These are phyloP conservation scores for Verticillium dahliae DNA, from an alignment of 2,329 filamentous ascomycete species.

Conservation along the genomic window DNA sequence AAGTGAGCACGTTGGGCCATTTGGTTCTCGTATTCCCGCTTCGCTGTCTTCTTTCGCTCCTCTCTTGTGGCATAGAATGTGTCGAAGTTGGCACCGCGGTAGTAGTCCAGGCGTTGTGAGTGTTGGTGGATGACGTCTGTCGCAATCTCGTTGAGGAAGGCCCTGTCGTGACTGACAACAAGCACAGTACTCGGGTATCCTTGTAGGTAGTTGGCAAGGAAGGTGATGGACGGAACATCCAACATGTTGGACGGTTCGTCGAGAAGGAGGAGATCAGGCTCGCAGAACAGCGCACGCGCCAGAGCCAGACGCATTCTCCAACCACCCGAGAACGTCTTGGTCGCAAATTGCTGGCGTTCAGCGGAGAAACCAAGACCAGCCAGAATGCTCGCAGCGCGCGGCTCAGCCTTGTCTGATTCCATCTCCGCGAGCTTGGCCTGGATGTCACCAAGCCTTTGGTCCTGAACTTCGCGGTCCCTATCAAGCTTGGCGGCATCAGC, in stretches of 20 bases:
- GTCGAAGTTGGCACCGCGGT: slow-evolving; percentile 95
- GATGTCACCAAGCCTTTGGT: slow-evolving; percentile 85
- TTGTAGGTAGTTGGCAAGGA: slow-evolving; percentile 93
- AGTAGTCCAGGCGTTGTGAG: slow-evolving; percentile 95
- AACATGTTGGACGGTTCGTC: slow-evolving; percentile 99
- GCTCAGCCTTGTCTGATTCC: slow-evolving; percentile 98
- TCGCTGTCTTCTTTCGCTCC: slow-evolving; percentile 91
- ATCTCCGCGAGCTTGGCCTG: slow-evolving; percentile 92
- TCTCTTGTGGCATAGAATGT: slow-evolving; percentile 97
- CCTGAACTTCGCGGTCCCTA: slow-evolving; percentile 80
- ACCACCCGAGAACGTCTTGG: slow-evolving; percentile 98
- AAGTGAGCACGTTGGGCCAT: slow-evolving; percentile 90
- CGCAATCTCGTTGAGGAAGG: slow-evolving; percentile 98
- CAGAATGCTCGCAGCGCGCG: slow-evolving; percentile 89
- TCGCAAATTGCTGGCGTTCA: slow-evolving; percentile 86
- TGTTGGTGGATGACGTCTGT: slow-evolving; percentile 99
- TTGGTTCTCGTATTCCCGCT: slow-evolving; percentile 97
- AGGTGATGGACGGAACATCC: slow-evolving; percentile 99
- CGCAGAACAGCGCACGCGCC: slow-evolving; percentile 92
- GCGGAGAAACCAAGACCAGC: slow-evolving; percentile 94
- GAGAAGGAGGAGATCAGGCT: slow-evolving; percentile 89
- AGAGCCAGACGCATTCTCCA: slow-evolving; percentile 98
- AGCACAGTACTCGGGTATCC: slow-evolving; percentile 89
- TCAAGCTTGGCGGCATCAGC: slow-evolving; percentile 81
- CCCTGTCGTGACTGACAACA: slow-evolving; percentile 97